Evolutionary conservation across 2,329 filamentous ascomycete species (phyloP).

Genomic region (Diaporthe aspalathi): DNA sequence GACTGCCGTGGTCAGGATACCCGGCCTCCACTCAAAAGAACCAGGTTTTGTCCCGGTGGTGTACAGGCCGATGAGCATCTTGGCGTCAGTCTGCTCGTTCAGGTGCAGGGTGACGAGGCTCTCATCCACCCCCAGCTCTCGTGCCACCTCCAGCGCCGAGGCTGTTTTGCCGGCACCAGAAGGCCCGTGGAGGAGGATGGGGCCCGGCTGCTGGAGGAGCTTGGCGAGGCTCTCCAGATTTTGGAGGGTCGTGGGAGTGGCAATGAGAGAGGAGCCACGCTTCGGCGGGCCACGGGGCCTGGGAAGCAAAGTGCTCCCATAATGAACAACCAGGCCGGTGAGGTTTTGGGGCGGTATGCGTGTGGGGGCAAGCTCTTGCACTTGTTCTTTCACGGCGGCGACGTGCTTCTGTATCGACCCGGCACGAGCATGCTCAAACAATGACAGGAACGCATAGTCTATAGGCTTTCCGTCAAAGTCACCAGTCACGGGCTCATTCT

Average conservation of each 20-base stretch:
- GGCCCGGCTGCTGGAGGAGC: slow-evolving; percentile 74
- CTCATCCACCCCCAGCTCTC: slow-evolving; percentile 80
- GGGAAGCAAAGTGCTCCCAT: slow-evolving; percentile 76
- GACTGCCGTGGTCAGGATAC: slow-evolving; percentile 93
- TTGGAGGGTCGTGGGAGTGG: slow-evolving; percentile 76
- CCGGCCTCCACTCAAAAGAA: slow-evolving; percentile 91
- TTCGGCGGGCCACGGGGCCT: slow-evolving; percentile 63
- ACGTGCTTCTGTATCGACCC: slow-evolving; percentile 56
- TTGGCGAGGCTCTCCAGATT: slow-evolving; percentile 79
- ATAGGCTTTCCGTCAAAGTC: slow-evolving; percentile 80
- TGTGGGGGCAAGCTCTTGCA: neutral
- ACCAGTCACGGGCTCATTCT: slow-evolving; percentile 70
- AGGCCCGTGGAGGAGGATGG: slow-evolving; percentile 83
- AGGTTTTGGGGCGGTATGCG: slow-evolving; percentile 53
- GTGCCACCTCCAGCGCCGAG: slow-evolving; percentile 83
- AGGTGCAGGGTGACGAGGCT: slow-evolving; percentile 94
- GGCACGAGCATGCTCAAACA: slow-evolving; percentile 68
- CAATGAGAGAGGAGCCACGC: slow-evolving; percentile 67
- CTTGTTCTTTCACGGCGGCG: slow-evolving; percentile 24
- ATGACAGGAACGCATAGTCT: slow-evolving; percentile 80
- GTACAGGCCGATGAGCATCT: slow-evolving; percentile 94
- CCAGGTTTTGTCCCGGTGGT: slow-evolving; percentile 88
- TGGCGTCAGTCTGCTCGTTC: slow-evolving; percentile 98
- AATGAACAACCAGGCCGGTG: slow-evolving; percentile 71
- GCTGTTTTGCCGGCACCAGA: slow-evolving; percentile 93